Base-by-base conservation (phyloP, 352 stramenopile species). In the Plasmopara viticola region DNA sequence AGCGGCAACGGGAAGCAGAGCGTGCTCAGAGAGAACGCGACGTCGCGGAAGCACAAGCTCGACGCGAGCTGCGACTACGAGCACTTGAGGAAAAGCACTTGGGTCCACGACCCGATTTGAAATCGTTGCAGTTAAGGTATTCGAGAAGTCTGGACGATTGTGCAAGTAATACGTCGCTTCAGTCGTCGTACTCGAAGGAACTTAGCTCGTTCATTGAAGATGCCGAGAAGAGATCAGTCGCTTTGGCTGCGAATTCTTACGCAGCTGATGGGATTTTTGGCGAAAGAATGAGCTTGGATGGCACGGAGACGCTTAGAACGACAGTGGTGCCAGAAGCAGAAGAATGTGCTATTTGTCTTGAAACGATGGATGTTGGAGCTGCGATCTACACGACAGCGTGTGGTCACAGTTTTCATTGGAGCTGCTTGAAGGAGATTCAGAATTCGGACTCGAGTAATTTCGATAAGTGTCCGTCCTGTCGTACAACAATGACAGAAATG, bases 381-480 rank as follows among this genome's bases (percentile, higher is more conserved):
- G 83, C 83, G 10, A 90, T 93, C 53, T 90, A 84, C 51, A 93
- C 83, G 35, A 93, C 83, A 6, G 74, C 75, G 14, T 93, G 83
- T 51, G 80, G 80, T 41, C 83, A 93, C 57, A 89, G 75, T 53
- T 93, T 93, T 68, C 83, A 93, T 51, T 93, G 79, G 80, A 74
- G 71, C 25, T 93, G 83, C 51, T 60, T 93, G 1, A 90, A 93
- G 49, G 80, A 87, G 14, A 93, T 91, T 39, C 79, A 90, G 58
- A 69, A 65, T 14, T 91, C 80, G 18, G 78, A 87, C 46, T 74
- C 73, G 29, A 86, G 76, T 38, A 93, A 93, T 43, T 89, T 83
- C 39, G 83, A 93, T 60, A 87, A 91, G 42, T 93, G 83, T 28
- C 83, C 83, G 14, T 90, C 83, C 30, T 93, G 83, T 52, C 78